These are phyloP conservation scores for Scheffersomyces amazonensis DNA, from an alignment of 805 yeast species.

Conservation along the genomic window DNA sequence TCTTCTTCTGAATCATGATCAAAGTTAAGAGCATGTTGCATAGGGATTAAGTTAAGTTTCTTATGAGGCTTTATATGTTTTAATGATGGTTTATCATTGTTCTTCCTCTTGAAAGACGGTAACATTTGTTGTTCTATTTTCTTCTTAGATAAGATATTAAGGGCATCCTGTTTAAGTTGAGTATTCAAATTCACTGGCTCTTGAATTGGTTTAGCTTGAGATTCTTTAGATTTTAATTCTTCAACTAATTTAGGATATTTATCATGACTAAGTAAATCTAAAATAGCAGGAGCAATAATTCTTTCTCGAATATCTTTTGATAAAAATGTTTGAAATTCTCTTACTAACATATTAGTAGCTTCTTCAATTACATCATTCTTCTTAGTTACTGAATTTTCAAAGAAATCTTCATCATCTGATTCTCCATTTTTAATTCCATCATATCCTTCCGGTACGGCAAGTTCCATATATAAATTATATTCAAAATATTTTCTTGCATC, in stretches of 20 bases:
- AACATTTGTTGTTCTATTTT: conserved; percentile 14
- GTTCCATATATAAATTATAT: conserved; percentile 55
- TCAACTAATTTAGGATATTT: conserved; percentile 50
- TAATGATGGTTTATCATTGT: conserved; percentile 6
- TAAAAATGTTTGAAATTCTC: conserved; percentile 62
- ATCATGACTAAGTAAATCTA: conserved; percentile 57
- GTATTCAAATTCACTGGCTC: conserved; percentile 8
- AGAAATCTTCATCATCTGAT: background rate
- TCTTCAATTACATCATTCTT: conserved; percentile 47
- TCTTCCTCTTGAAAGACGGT: conserved; percentile 36
- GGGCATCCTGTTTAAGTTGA: conserved; percentile 22
- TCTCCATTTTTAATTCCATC: conserved; percentile 12
- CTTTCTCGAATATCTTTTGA: conserved; percentile 73
- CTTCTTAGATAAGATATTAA: conserved; percentile 21
- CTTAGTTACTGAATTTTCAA: conserved; percentile 1
- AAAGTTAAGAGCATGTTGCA: conserved; percentile 53
- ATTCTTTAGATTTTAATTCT: conserved; percentile 31
- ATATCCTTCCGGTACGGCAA: conserved; percentile 49
- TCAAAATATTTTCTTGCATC: conserved; percentile 54
- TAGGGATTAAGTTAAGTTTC: conserved; percentile 41
- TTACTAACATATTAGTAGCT: conserved; percentile 54
- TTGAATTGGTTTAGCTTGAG: conserved; percentile 15
- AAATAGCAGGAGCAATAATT: conserved; percentile 64
- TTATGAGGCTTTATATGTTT: conserved; percentile 14
- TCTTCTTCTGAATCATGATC: conserved; percentile 33